Evolutionary conservation across 1,284 basidiomycete genomes (phyloP).

Genomic region (Trichosporon asahii): DNA sequence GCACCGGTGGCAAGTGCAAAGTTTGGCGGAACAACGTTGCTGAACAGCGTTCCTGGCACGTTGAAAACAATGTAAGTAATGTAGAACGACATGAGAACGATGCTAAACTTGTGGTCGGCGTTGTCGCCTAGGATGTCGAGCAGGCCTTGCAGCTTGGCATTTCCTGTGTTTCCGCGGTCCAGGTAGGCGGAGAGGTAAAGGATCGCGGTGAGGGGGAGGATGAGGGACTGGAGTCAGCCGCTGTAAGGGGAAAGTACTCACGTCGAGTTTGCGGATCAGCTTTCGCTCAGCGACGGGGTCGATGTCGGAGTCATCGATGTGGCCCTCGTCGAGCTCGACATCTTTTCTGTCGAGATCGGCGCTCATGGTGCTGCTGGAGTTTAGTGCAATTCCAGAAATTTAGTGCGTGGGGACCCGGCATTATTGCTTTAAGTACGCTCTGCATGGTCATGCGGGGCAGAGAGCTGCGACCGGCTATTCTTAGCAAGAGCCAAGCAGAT

Average conservation of each 20-base stretch:
- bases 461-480: neutral
- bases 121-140: conserved; percentile 31
- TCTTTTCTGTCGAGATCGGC: neutral
- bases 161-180: conserved; percentile 34
- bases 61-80: conserved; percentile 36
- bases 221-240: neutral
- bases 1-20: conserved; percentile 31
- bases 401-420: neutral
- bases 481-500: neutral
- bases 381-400: neutral
- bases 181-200: conserved; percentile 19
- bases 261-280: neutral
- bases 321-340: neutral
- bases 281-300: neutral
- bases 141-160: conserved; percentile 40
- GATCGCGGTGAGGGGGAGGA: conserved; percentile 16
- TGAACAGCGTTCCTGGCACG: conserved; percentile 44
- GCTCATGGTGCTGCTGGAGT: neutral
- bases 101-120: conserved; percentile 35
- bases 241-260: neutral
- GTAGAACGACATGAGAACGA: conserved; percentile 39
- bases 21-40: conserved; percentile 24
- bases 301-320: neutral
- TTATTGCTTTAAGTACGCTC: neutral
- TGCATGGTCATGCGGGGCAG: neutral